Evolutionary conservation across 2,329 filamentous ascomycete species (phyloP), one percentile per base, ranked within the genome.

Genomic region (Hypoxylon sp.): DNA sequence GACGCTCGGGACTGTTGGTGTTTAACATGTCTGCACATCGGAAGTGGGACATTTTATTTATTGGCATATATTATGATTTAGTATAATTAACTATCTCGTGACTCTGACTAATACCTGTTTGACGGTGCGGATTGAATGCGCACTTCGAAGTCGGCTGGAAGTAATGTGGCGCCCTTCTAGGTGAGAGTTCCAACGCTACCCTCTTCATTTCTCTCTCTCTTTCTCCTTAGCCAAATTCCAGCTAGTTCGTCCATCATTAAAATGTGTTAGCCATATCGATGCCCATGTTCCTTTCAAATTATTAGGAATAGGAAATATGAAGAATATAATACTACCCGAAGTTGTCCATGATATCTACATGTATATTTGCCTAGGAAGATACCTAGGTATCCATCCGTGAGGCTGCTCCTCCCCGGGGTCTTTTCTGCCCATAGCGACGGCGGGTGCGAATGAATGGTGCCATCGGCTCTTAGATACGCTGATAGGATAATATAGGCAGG

Each of bases 401-500:
- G n/a, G n/a, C n/a, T n/a, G n/a, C n/a, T n/a, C n/a, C n/a, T n/a
- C n/a, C n/a, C n/a, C n/a, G n/a, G n/a, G n/a, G 19, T 22, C 29
- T 31, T 31, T 39, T 39, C 35, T 14, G n/a, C n/a, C 3, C 5
- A 19, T 6, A 53, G 19, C 19, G 26, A 35, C 19, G 2, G 33
- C 24, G 13, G 37, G 33, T 17, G 5, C 14, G 11, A 11, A 35
- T 35, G 26, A 26, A 26, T 9, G 6, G 29, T 31, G 29, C 29
- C 51, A 29, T 13, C 52, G 35, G 31, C 33, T 42, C 19, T 42
- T 22, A 37, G 42, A 48, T 47, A 17, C n/a, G 33, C 11, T 17
- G 52, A 55, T 55, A 37, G 24, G 33, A 6, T 31, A 5, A 39
- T n/a, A 37, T 48, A n/a, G 48, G 54, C 19, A 62, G 58, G 53